Evolutionary conservation across 1,284 basidiomycete species (phyloP), one percentile per base, ranked within the genome.

Genomic region (Apiotrichum siamense): DNA sequence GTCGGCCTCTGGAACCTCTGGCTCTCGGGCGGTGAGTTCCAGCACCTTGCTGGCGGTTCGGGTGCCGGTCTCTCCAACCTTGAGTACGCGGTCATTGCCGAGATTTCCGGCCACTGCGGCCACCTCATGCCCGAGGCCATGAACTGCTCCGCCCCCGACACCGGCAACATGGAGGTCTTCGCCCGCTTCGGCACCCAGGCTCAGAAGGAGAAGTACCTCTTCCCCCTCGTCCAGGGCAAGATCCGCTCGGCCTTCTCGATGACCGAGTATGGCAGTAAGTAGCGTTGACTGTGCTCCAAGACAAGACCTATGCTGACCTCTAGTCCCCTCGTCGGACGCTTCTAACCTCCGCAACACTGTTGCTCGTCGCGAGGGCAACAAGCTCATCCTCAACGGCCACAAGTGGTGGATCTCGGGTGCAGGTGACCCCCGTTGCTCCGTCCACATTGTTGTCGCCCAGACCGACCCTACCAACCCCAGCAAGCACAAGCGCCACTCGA

Each of bases 341-440:
- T 96, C 87, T 50, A 98, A 98, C 73, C 92, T 98, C 61, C 82
- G 82, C 52, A 94, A 90, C 15, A 89, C 88, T 27, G 91, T 94
- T 54, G 81, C 82, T 41, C 80, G 83, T 15, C 52, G 53, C 58
- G 87, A 93, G 69, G 90, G 89, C 41, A 77, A 91, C 64, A 85
- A 92, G 59, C 88, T 97, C 60, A 84, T 96, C 57, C 85, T 98
- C 63, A 93, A 88, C 65, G 94, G 94, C 1, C 91, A 94, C 76
- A 98, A 98, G 81, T 97, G 94, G 93, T 97, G 88, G 86, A 97
- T 97, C 72, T 92, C 89, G 37, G 94, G 94, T 45, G 94, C 94
- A 5, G 93, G 93, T 31, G 93, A 98, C 73, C 91, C 91, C 40
- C 81, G 94, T 52, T 88, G 85, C 59, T 83, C 81, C 54, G 67